A percentile compares a stretch with the other conserved stretches of the same genome.
These are phyloP conservation scores for Cynara cardunculus DNA, from an alignment of 129 eudicot genomes.

Conservation along the genomic window DNA sequence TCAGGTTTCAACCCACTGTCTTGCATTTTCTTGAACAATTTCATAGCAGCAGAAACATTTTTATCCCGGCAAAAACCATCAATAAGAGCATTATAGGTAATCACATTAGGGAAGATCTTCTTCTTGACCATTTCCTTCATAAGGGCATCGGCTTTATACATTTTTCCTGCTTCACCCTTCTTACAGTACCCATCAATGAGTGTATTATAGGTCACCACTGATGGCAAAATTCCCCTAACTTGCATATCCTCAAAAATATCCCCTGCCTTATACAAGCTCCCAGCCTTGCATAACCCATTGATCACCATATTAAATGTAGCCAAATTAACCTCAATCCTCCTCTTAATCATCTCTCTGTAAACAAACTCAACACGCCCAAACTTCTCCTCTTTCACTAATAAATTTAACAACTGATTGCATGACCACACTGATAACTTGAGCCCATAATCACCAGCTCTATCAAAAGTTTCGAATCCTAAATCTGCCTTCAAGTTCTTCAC, in stretches of 20 bases:
- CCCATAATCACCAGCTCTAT: constrained; percentile 75
- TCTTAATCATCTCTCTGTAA: constrained; percentile 69
- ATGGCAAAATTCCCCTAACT: constrained; percentile 53
- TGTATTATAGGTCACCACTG: constrained; percentile 72
- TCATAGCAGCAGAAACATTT: constrained; percentile 55
- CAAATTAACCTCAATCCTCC: constrained; percentile 50
- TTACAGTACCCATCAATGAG: constrained; percentile 72
- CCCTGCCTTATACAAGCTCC: constrained; percentile 65
- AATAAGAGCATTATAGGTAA: constrained; percentile 62
- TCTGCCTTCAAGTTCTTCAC: constrained; percentile 36
- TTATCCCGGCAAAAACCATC: constrained; percentile 81
- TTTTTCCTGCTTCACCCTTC: constrained; percentile 61
- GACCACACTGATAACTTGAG: constrained; percentile 54
- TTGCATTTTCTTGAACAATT: constrained; percentile 67
- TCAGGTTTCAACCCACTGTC: constrained; percentile 46
- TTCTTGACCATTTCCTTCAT: constrained; percentile 74
- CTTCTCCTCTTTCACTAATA: constrained; percentile 47
- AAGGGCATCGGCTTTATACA: constrained; percentile 72
- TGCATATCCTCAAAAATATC: constrained; percentile 81
- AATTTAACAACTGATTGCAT: constrained; percentile 56
- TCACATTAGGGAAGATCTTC: constrained; percentile 44
- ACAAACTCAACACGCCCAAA: constrained; percentile 45
- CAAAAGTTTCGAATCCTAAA: constrained; percentile 59
- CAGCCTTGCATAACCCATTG: constrained; percentile 76
- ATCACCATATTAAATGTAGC: constrained; percentile 65